These are phyloP conservation scores for Russula sp. DNA, from an alignment of 768 basidiomycete species.

Conservation along the genomic window DNA sequence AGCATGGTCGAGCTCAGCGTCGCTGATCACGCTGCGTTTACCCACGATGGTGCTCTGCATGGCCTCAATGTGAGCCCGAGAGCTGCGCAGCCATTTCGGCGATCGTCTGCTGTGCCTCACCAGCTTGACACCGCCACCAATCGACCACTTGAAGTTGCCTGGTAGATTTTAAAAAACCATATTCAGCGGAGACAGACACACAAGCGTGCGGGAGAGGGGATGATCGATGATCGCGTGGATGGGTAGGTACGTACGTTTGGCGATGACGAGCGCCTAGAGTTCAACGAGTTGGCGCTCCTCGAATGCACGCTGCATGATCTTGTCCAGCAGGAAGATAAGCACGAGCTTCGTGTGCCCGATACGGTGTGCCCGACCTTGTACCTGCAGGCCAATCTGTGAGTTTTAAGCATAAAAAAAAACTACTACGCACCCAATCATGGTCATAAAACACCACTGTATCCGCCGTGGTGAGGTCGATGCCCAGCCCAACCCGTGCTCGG, in stretches of 20 bases:
- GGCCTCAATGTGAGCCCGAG: constrained; percentile 55
- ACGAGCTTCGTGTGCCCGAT: constrained; percentile 48
- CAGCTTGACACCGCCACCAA: constrained; percentile 35
- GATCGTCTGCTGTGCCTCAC: constrained; percentile 50
- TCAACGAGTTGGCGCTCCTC: too few relatives aligned
- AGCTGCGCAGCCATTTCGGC: constrained; percentile 76
- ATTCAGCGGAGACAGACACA: background rate
- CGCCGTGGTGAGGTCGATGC: constrained; percentile 73
- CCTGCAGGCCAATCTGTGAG: constrained; percentile 86
- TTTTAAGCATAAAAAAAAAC: constrained; percentile 30
- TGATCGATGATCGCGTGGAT: background rate
- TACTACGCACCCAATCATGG: constrained; percentile 64
- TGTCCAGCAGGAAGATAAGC: constrained; percentile 41
- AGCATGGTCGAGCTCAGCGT: too few relatives aligned
- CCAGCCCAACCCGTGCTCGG: constrained; percentile 70
- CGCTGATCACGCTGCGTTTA: too few relatives aligned
- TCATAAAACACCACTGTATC: constrained; percentile 94
- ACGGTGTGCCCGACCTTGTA: too few relatives aligned
- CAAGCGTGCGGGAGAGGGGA: background rate
- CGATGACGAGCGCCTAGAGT: too few relatives aligned
- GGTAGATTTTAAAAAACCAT: background rate
- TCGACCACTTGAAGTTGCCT: constrained; percentile 81
- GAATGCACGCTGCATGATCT: constrained; percentile 51
- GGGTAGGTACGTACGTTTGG: too few relatives aligned
- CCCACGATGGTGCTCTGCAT: too few relatives aligned